Conservation (phyloP, 306 rosid genomes). For the Acacia acuminata region DNA sequence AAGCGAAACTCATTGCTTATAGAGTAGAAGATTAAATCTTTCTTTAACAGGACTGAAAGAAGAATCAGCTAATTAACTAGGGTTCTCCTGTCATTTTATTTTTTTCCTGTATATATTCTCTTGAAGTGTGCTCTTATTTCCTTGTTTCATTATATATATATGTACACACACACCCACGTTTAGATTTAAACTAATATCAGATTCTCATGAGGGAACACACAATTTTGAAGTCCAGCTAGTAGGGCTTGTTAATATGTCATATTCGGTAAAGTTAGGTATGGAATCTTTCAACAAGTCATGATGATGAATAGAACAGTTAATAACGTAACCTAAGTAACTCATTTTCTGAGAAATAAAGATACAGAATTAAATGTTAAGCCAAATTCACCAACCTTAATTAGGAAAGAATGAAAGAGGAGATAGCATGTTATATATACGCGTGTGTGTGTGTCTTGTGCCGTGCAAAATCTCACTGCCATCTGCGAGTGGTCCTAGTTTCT, state of each 20-base stretch:
- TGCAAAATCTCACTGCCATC: constrained; percentile 65
- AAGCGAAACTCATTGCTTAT: background rate
- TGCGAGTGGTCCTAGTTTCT: constrained; percentile 53
- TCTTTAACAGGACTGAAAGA: background rate
- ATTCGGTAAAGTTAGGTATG: background rate
- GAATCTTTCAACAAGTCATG: background rate
- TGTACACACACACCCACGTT: too few species aligned
- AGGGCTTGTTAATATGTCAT: background rate
- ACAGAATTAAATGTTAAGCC: background rate
- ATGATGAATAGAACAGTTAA: background rate
- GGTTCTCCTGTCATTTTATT: background rate
- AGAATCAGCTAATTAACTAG: background rate
- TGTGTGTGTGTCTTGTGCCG: constrained; percentile 27
- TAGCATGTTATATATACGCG: background rate
- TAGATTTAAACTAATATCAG: background rate
- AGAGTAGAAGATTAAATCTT: background rate
- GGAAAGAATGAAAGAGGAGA: background rate
- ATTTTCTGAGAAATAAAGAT: background rate
- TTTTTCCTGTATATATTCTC: background rate
- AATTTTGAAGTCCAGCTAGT: background rate
- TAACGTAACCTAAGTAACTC: background rate
- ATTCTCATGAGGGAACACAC: background rate
- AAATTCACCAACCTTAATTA: background rate
- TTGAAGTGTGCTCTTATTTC: too few species aligned
- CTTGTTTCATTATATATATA: too few species aligned